Evolutionary conservation across 192 early-diverging fungal species (phyloP), one percentile per base, ranked within the genome.

Genomic region (Polychytrium aggregatum): DNA sequence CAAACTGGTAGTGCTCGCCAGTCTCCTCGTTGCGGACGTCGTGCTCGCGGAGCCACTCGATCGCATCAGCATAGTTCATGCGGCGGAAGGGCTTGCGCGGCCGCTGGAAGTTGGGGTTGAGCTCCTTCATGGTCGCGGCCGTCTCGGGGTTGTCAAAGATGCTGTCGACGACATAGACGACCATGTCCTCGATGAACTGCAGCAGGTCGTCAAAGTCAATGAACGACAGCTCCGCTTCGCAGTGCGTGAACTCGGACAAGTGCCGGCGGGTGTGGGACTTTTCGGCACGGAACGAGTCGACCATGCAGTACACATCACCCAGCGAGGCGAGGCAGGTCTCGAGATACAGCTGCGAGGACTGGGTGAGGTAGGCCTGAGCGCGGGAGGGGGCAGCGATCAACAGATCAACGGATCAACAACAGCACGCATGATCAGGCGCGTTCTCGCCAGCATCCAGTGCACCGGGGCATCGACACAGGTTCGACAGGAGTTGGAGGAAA

Each of bases 301-400:
- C 81, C 56, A 97, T 79, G 60, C 88, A 91, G 76, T 85, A 99
- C 20, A 92, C 90, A 57, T 92, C 92, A 40, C 96, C 96, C 57
- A 99, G 61, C 11, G 92, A 82, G 39, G 96, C 88, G 44, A 99
- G 73, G 48, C 81, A 83, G 3, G 96, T 96, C 65, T 99, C 96
- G 36, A 99, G 73, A 60, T 99, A 99, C 48, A 99, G 81, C 72
- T 99, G 96, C 36, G 92, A 95, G 24, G 89, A 90, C 74, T 99
- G 96, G 3, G 96, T 97, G 63, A 99, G 76, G 64, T 94, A 99
- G 7, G 94, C 92, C 65, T 78, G 36, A 14, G 37, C 37, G 26
- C 11, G 6, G 31, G 6, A 4, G 6, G 41, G 4, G 6, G 11
- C 11, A 33, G 31, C n/a, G n/a, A n/a, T n/a, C n/a, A n/a, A n/a